Evolutionary conservation across 768 basidiomycete species (phyloP), one percentile per base, ranked within the genome.

Genomic region (Calocybe indica): DNA sequence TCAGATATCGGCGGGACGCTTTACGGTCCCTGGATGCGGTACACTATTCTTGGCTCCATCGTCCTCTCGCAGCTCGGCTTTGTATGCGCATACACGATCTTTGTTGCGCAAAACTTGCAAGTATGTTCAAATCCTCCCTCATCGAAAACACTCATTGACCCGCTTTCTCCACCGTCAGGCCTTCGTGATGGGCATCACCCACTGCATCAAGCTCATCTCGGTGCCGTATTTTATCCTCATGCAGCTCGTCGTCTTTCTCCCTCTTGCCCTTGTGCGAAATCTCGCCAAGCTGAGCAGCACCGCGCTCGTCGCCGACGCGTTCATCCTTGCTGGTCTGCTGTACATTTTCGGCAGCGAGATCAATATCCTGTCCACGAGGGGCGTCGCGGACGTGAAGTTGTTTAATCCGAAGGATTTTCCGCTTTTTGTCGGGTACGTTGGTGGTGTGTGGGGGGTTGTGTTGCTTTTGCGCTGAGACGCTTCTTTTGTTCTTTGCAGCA

Each of bases 11-110:
- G 96, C 29, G 96, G 96, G 1, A 65, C 76, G 0, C 69, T 99
- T 7, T 98, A 96, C 58, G 96, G 96, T 1, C 80, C 82, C 10
- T 91, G 85, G 83, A 91, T 99, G 90, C 84, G 96, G 39, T 83
- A 87, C 51, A 69, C 83, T 10, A 97, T 99, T 59, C 78, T 99
- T 6, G 72, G 72, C 3, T 93, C 92, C 11, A 95, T 99, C 59
- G 74, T 86, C 0, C 61, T 94, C 15, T 97, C 95, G 1, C 96
- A 93, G 62, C 69, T 94, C 33, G 92, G 92, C 36, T 94, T 93
- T 63, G 87, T 88, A 39, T 61, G 80, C 32, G 93, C 93, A 9
- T 99, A 99, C 64, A 92, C 85, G 11, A 96, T 98, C 62, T 98
- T 97, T 62, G 92, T 97, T 37, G 86, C 94, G 1, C 81, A 94